These are phyloP conservation scores for Eutypa lata DNA, from an alignment of 2,329 filamentous ascomycete genomes.

Conservation along the genomic window DNA sequence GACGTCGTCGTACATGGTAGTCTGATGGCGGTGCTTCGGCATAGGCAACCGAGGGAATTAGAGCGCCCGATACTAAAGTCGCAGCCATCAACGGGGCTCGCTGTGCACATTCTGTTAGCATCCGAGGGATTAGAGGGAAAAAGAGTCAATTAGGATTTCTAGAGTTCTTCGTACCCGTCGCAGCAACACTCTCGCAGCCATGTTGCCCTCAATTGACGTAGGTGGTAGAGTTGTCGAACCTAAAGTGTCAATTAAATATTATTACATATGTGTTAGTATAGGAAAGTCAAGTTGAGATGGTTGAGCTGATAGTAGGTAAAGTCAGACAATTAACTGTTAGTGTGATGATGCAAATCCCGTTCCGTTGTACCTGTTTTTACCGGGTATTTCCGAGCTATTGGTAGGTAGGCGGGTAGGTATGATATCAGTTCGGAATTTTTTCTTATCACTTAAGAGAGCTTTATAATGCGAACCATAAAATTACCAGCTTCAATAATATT, in stretches of 20 bases:
- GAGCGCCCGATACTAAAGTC: constrained; percentile 29
- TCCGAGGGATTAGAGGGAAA: not conserved
- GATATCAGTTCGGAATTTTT: not conserved
- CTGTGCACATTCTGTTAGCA: constrained; percentile 26
- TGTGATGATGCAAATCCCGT: not conserved
- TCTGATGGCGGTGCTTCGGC: constrained; percentile 43
- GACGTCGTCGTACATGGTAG: constrained; percentile 16
- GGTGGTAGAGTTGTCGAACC: constrained; percentile 9
- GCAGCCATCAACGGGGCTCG: constrained; percentile 54
- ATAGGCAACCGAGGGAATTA: constrained; percentile 32
- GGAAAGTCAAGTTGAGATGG: not conserved
- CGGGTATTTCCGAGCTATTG: not conserved
- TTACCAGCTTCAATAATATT: too few species aligned
- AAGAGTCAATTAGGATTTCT: constrained; percentile 4
- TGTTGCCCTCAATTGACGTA: constrained; percentile 49
- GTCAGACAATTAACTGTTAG: not conserved
- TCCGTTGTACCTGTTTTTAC: not conserved
- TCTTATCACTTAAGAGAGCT: not conserved
- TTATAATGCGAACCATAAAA: too few species aligned
- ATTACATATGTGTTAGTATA: not conserved
- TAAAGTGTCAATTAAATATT: not conserved
- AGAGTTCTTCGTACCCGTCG: constrained; percentile 43
- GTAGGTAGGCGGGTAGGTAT: not conserved
- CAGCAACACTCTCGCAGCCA: constrained; percentile 60
- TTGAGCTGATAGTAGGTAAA: not conserved